Evolutionary conservation across 164 flowering plant genomes (phyloP), one percentile per base, ranked within the genome.

Genomic region (Vitis rupestris): DNA sequence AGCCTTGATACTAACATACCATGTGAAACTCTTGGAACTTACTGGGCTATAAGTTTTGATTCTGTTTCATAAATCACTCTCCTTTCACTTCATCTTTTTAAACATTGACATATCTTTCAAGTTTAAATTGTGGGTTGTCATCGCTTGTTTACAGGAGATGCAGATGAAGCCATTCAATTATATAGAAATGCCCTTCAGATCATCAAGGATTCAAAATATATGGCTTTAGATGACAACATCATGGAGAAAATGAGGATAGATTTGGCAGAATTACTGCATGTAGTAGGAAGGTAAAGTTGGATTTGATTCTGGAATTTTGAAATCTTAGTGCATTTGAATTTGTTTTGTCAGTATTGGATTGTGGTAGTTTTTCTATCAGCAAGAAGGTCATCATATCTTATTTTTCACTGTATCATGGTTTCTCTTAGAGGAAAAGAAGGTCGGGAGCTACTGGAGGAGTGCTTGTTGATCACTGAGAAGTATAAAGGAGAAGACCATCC

Each of bases 241-340:
- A 69, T 92, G 81, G 94, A 92, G 85, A 88, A 86, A 79, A 88
- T 89, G 84, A 88, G 91, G 81, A 73, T 86, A 64, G 98, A 94
- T 67, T 81, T 94, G 77, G 93, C 95, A 11, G 97, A 92, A 72
- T 72, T 94, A 66, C 93, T 90, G 74, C 97, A 92, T 80, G 76
- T 64, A 68, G 88, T 81, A 12, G 98, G 98, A 84, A 90, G 97
- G 98, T 94, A 79, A 73, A 64, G 49, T 53, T 0, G 29, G 51
- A 49, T 9, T 9, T 17, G 16, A 62, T 19, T 8, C 59, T 15
- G 48, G 16, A 6, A 61, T 52, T 31, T 9, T 52, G 49, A 52
- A 31, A 37, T 47, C 4, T 23, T 49, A 12, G 29, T 48, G 44
- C 14, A 19, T 50, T 9, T 61, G 27, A 23, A 23, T 23, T 23